Percentiles rank a stretch among this genome's conserved stretches.
phyloP scores from a whole-genome alignment of 2,329 filamentous ascomycete species.

The Basipetospora chlamydospora region DNA sequence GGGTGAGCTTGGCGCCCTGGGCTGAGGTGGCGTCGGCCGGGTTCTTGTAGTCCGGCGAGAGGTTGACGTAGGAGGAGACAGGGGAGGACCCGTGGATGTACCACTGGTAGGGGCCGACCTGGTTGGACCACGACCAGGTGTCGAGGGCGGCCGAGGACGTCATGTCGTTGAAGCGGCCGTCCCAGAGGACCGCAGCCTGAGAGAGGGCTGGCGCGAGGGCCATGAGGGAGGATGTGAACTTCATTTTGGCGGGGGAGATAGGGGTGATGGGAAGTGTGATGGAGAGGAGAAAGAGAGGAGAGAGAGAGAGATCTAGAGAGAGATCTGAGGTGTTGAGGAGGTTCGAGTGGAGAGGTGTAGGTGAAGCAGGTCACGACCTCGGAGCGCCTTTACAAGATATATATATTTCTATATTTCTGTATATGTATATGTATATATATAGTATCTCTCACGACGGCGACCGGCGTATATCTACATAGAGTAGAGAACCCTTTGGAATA shows the following conservation, averaged over 20 bases:
- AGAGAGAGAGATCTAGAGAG: too few relatives aligned
- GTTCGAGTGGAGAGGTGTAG: too few relatives aligned
- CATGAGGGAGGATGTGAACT: constrained; percentile 3
- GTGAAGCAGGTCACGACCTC: too few relatives aligned
- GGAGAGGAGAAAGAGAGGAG: too few relatives aligned
- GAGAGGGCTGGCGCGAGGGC: constrained; percentile 5
- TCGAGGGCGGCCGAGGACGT: constrained; percentile 36
- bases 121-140: constrained; percentile 53
- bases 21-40: constrained; percentile 44
- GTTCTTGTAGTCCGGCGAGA: constrained; percentile 48
- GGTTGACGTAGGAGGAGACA: constrained; percentile 45
- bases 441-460: too few relatives aligned
- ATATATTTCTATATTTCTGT: too few relatives aligned
- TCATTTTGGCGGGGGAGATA: neutral
- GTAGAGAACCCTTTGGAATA: too few relatives aligned
- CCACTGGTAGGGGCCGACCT: constrained; percentile 58
- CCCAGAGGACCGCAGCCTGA: constrained; percentile 34
- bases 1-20: constrained; percentile 55
- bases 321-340: too few relatives aligned
- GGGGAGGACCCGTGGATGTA: constrained; percentile 54
- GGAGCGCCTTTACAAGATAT: too few relatives aligned
- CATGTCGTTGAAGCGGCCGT: constrained; percentile 51
- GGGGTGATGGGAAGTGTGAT: neutral
- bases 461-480: too few relatives aligned
- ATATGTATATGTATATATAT: too few relatives aligned